Conservation (phyloP, 83 land plant genomes). For the Larix sibirica region DNA sequence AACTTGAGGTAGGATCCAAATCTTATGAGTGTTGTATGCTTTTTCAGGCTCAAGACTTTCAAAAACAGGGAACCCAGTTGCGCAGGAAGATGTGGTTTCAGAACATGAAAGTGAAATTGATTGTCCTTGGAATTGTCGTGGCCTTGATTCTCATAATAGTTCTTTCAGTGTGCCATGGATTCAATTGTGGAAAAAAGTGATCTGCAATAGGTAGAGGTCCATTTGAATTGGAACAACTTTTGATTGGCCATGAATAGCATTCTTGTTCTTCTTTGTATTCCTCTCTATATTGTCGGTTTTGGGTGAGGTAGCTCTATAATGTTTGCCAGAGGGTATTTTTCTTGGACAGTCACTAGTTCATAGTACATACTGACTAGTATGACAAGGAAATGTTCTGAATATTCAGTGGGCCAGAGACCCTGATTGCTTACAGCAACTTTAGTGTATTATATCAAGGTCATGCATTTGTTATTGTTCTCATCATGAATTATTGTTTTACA, state of each 20-base stretch:
- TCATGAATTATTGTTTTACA: not conserved
- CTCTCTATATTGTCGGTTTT: constrained; percentile 2
- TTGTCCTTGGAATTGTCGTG: constrained; percentile 68
- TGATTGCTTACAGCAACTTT: not conserved
- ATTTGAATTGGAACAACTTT: not conserved
- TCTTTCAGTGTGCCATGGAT: constrained; percentile 65
- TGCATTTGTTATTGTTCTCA: constrained; percentile 14
- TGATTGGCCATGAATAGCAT: not conserved
- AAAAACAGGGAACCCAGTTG: constrained; percentile 51
- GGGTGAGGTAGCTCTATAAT: constrained; percentile 8
- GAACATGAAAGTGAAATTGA: constrained; percentile 78
- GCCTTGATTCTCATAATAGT: constrained; percentile 76
- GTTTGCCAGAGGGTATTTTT: not conserved
- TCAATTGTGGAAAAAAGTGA: constrained; percentile 53
- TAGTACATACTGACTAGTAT: constrained; percentile 7
- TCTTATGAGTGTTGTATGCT: not conserved
- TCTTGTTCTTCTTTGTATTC: not conserved
- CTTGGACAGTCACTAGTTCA: constrained; percentile 6
- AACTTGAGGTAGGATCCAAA: not conserved
- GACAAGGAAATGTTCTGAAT: not conserved
- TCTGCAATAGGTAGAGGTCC: not conserved
- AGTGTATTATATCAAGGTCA: constrained; percentile 16
- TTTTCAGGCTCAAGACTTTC: constrained; percentile 72
- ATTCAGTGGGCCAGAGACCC: not conserved
- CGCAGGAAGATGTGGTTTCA: constrained; percentile 83